A percentile compares a stretch with the other conserved stretches of the same genome.
phyloP scores from a whole-genome alignment of 805 yeast genomes.

The Spencermartinsiella europaea region DNA sequence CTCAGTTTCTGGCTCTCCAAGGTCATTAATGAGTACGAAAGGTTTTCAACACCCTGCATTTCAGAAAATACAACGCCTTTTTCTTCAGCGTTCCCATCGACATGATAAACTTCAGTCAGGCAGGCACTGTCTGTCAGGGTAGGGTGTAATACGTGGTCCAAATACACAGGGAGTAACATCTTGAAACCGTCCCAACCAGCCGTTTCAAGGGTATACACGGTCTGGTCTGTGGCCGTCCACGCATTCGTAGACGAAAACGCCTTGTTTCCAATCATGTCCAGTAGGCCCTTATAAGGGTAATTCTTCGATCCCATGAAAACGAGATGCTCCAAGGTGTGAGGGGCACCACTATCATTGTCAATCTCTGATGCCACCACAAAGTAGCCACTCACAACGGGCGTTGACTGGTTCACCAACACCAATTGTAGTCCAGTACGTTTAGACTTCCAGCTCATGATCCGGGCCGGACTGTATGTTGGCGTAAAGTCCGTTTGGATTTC shows the following conservation, averaged over 20 bases:
- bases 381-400: constrained; percentile 86
- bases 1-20: constrained; percentile 39
- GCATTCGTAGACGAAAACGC: constrained; percentile 89
- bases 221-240: constrained; percentile 94
- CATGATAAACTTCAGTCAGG: constrained; percentile 88
- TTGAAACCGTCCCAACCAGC: constrained; percentile 97
- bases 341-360: constrained; percentile 80
- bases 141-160: constrained; percentile 83
- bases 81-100: constrained; percentile 85
- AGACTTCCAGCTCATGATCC: constrained; percentile 60
- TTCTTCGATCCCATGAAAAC: constrained; percentile 89
- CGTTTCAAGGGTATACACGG: constrained; percentile 83
- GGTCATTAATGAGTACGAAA: constrained; percentile 61
- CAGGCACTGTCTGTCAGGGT: constrained; percentile 87
- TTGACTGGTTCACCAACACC: constrained; percentile 67
- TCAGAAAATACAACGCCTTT: constrained; percentile 96
- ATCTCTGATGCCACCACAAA: constrained; percentile 96
- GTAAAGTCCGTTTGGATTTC: constrained; percentile 6
- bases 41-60: constrained; percentile 89
- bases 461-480: constrained; percentile 11
- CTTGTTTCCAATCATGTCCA: constrained; percentile 80
- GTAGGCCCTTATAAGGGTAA: constrained; percentile 85
- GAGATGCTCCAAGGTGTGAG: constrained; percentile 93
- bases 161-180: constrained; percentile 74
- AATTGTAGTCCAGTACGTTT: constrained; percentile 76